phyloP scores from a whole-genome alignment of 495 filamentous ascomycete genomes.

The Pseudoneurospora amorphoporcata region DNA sequence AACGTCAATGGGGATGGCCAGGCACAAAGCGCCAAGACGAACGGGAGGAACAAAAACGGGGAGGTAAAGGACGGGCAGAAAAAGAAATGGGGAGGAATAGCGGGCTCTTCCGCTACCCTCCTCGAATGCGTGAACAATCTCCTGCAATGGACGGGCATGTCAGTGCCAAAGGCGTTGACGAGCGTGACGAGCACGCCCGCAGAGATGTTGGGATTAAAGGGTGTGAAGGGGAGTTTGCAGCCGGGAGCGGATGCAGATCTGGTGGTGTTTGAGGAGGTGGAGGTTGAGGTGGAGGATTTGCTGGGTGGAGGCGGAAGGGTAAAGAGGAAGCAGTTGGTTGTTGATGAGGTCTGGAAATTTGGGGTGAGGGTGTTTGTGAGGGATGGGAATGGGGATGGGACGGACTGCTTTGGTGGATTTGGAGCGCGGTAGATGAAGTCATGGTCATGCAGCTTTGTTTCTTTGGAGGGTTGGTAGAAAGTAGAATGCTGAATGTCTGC shows the following conservation, averaged over 20 bases:
- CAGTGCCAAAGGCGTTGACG: slow-evolving; percentile 53
- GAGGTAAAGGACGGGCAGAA: slow-evolving; percentile 9
- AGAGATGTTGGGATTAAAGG: slow-evolving; percentile 55
- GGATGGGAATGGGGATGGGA: neutral
- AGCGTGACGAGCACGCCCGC: slow-evolving; percentile 67
- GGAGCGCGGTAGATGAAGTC: too few relatives aligned
- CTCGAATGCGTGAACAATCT: slow-evolving; percentile 78
- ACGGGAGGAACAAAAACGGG: neutral
- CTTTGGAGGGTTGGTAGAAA: too few relatives aligned
- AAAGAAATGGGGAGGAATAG: neutral
- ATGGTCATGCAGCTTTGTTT: neutral
- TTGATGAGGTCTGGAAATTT: slow-evolving; percentile 24
- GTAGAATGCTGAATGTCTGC: neutral
- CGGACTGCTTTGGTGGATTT: too few relatives aligned
- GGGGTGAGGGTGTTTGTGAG: slow-evolving; percentile 10
- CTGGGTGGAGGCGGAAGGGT: neutral
- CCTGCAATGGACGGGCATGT: slow-evolving; percentile 55
- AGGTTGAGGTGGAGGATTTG: neutral
- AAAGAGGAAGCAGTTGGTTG: neutral
- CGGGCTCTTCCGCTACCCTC: slow-evolving; percentile 51
- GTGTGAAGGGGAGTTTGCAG: slow-evolving; percentile 55
- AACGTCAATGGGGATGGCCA: neutral
- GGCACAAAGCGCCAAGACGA: neutral
- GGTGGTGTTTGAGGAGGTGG: slow-evolving; percentile 52
- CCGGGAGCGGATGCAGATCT: slow-evolving; percentile 72